Percentiles rank a stretch among this genome's conserved stretches.
Evolutionary conservation across 768 basidiomycete species (phyloP).

Genomic region (Calocera viscosa): DNA sequence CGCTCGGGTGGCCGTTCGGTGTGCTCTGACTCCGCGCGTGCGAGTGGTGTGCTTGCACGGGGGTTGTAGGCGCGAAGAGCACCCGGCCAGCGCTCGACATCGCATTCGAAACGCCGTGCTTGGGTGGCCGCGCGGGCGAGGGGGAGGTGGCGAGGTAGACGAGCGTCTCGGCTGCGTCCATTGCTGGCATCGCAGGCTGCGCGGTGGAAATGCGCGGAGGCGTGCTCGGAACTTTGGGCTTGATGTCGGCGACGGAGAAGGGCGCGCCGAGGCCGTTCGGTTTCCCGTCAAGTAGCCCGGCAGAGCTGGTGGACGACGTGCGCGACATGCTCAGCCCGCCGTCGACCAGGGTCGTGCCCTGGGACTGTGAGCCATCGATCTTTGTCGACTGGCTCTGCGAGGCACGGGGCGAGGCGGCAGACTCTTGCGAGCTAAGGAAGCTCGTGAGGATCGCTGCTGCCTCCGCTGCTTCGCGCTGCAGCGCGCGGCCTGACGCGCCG

Average conservation of each 20-base stretch:
- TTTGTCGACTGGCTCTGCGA: not conserved
- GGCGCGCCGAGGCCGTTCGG: not conserved
- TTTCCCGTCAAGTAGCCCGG: not conserved
- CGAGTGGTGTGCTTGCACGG: not conserved
- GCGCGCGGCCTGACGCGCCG: not conserved
- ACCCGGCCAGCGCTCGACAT: not conserved
- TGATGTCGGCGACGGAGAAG: not conserved
- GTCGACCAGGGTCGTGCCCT: not conserved
- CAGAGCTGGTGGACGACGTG: not conserved
- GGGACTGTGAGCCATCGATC: not conserved
- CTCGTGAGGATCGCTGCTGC: conserved; percentile 5
- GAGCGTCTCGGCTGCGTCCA: conserved; percentile 4
- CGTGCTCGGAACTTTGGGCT: not conserved
- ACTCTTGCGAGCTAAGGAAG: not conserved
- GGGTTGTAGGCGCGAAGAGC: not conserved
- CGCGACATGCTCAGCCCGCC: not conserved
- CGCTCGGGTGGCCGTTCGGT: not conserved
- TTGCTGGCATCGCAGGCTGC: not conserved
- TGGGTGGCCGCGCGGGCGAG: not conserved
- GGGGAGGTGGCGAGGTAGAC: conserved; percentile 1
- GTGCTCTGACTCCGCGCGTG: not conserved
- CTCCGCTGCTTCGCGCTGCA: not conserved
- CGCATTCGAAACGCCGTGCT: not conserved
- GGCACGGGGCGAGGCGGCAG: not conserved
- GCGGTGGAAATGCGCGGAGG: not conserved